Evolutionary conservation across 2,329 filamentous ascomycete genomes (phyloP), one percentile per base, ranked within the genome.

Genomic region (Hymenoscyphus infarciens): DNA sequence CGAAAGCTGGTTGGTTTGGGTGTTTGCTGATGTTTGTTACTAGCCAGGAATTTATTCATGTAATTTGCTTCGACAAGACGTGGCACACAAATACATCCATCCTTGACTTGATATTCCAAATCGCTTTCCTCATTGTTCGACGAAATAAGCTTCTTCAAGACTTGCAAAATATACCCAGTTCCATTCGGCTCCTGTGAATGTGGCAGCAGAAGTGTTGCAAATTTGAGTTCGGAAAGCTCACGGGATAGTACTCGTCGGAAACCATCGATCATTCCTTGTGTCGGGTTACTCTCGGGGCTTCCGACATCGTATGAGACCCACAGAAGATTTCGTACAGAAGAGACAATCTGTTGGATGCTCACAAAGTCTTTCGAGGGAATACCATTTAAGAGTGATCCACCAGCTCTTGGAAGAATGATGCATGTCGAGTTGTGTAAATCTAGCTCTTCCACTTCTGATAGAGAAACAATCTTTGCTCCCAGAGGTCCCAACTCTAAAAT

Each of bases 111-210:
- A 55, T 55, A 55, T 31, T 55, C 53, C 16, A 55, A 5, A 33
- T 55, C 53, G 3, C 13, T 55, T 27, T 55, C 53, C 15, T 55
- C 53, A 13, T 52, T 52, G 7, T 55, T 22, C 1, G 53, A 16
- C 3, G 13, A 16, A n/a, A 31, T 15, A 55, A 55, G 25, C 29
- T 33, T 55, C 13, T 55, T 33, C 53, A 55, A 55, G 27, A 55
- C 29, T 55, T 55, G 27, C 25, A 16, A n/a, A 19, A 55, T 19
- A 13, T 52, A 22, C 22, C 22, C 45, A 11, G 45, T 25, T 52
- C n/a, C 1, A 13, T 52, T 52, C 25, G 11, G 29, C 6, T 13
- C 11, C 6, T 38, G 68, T 61, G 74, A 13, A 55, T 55, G 7
- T n/a, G 53, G 53, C 7, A 55, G 25, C 11, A 55, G n/a, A 16